These are phyloP conservation scores for Colletotrichum limetticola DNA, from an alignment of 2,329 filamentous ascomycete genomes.

Conservation along the genomic window DNA sequence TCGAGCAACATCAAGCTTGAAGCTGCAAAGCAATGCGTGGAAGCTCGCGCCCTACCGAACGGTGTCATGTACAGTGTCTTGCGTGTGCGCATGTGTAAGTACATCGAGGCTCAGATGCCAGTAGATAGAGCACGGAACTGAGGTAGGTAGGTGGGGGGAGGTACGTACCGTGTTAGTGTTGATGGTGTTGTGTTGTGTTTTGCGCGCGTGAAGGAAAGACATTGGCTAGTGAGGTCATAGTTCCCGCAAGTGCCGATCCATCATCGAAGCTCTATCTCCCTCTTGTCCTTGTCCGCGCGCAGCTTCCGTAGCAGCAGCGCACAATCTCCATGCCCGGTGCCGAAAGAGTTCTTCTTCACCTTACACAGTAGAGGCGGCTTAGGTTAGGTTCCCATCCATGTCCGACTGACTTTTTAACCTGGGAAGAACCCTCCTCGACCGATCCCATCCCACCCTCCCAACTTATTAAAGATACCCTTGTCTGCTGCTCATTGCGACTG, in stretches of 20 bases:
- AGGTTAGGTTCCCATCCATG: slow-evolving; percentile 6
- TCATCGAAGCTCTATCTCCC: slow-evolving; percentile 27
- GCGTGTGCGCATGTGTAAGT: no score
- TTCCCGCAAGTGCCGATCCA: slow-evolving; percentile 37
- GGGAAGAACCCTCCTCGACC: background rate
- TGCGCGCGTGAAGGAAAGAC: background rate
- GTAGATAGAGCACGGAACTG: background rate
- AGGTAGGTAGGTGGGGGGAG: no score
- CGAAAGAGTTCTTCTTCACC: background rate
- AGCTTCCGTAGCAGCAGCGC: background rate
- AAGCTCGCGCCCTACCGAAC: background rate
- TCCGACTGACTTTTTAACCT: background rate
- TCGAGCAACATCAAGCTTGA: background rate
- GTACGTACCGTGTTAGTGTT: background rate
- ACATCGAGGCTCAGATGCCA: background rate
- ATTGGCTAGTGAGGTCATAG: slow-evolving; percentile 37
- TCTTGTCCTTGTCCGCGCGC: slow-evolving; percentile 1
- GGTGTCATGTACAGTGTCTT: no score
- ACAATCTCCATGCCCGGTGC: background rate
- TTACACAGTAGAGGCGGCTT: no score
- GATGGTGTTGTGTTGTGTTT: background rate
- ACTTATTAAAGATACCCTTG: slow-evolving; percentile 30
- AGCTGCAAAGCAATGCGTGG: background rate
- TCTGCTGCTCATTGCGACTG: slow-evolving; percentile 1
- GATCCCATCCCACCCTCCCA: slow-evolving; percentile 12